Evolutionary conservation across 768 basidiomycete species (phyloP).

Genomic region (Coprinopsis sp.): DNA sequence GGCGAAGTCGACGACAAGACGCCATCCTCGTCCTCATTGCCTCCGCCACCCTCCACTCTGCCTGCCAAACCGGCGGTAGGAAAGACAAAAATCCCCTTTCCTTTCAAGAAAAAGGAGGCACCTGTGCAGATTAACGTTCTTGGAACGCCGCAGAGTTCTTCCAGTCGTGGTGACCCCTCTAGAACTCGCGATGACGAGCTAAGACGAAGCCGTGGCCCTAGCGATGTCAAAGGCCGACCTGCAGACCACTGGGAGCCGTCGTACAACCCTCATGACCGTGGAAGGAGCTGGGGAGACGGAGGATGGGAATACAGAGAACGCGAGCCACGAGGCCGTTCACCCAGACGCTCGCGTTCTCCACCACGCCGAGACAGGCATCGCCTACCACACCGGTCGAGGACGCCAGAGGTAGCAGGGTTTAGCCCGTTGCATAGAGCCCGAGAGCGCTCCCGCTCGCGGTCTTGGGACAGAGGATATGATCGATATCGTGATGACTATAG

Average conservation of each 20-base stretch:
- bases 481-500: conserved; percentile 20
- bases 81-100: conserved; percentile 61
- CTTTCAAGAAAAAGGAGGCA: conserved; percentile 59
- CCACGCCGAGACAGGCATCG: conserved; percentile 27
- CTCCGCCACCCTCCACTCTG: conserved; percentile 24
- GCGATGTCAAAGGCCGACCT: too few species aligned
- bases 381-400: conserved; percentile 21
- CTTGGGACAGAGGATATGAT: conserved; percentile 27
- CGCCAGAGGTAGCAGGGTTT: conserved; percentile 28
- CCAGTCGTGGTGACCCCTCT: conserved; percentile 8
- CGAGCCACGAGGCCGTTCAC: conserved; percentile 21
- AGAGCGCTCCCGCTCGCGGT: conserved; percentile 20
- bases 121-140: conserved; percentile 15
- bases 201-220: too few species aligned
- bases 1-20: conserved; percentile 68
- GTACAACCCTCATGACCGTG: conserved; percentile 8
- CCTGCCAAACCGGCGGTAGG: conserved; percentile 31
- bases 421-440: conserved; percentile 34
- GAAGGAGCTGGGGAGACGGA: conserved; percentile 6
- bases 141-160: conserved; percentile 7
- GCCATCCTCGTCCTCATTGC: conserved; percentile 18
- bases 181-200: conserved; percentile 29
- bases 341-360: conserved; percentile 14
- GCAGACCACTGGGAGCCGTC: conserved; percentile 36
- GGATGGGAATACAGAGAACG: conserved; percentile 11